Conservation (phyloP, 345 rosid species). For the Kernera saxatilis region DNA sequence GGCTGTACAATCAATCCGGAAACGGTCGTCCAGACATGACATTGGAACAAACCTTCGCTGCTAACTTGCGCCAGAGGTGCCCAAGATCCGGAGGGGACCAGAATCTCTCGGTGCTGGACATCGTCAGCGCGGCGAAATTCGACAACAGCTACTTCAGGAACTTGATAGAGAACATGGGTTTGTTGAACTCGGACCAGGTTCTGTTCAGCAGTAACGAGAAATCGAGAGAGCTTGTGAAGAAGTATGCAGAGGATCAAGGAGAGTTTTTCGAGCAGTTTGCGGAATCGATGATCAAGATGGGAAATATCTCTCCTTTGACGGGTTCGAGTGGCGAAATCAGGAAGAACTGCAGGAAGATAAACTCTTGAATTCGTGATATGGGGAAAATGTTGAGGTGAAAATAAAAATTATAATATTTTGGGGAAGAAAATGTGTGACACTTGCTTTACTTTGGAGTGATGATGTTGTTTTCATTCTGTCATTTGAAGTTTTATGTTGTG, state of each 20-base stretch:
- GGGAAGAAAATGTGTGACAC: background rate
- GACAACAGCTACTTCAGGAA: constrained; percentile 88
- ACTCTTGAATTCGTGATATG: constrained; percentile 25
- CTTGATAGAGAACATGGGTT: constrained; percentile 61
- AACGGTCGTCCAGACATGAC: constrained; percentile 76
- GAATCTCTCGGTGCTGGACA: constrained; percentile 61
- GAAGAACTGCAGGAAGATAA: constrained; percentile 69
- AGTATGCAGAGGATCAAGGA: constrained; percentile 55
- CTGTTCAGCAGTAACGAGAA: constrained; percentile 48
- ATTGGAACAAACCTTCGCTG: constrained; percentile 56
- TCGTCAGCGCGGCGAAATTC: constrained; percentile 46
- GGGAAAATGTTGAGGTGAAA: background rate
- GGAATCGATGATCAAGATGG: constrained; percentile 87
- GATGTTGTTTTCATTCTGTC: background rate
- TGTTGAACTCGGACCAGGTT: constrained; percentile 78
- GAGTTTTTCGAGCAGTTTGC: constrained; percentile 76
- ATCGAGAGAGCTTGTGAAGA: constrained; percentile 65
- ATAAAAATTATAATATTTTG: background rate
- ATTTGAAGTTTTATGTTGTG: constrained; percentile 16
- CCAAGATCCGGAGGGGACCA: constrained; percentile 68
- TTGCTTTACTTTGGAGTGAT: background rate
- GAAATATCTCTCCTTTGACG: constrained; percentile 76
- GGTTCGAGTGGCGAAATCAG: constrained; percentile 81
- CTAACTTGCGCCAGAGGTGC: constrained; percentile 39
- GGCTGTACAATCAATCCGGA: constrained; percentile 79